phyloP scores from a whole-genome alignment of 2,329 filamentous ascomycete genomes.

The Apiospora phragmitis region DNA sequence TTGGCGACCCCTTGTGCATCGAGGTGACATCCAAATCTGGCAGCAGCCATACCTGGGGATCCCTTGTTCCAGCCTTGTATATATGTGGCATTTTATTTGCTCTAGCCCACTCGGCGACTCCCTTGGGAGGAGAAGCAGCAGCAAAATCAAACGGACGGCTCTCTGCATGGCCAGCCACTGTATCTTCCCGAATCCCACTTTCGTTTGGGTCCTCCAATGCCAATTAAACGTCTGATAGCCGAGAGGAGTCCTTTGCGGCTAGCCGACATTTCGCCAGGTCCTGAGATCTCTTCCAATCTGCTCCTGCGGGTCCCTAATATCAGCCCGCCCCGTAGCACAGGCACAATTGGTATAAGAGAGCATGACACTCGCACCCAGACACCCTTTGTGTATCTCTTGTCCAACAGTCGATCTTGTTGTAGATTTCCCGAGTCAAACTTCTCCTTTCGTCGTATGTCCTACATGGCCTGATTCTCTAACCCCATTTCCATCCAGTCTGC shows the following conservation, averaged over 20 bases:
- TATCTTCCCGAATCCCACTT: not conserved
- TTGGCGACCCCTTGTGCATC: not conserved
- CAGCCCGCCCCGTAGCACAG: not conserved
- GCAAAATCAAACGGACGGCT: not conserved
- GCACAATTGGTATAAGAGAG: conserved; percentile 3
- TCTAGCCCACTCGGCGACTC: not conserved
- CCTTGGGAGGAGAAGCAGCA: not conserved
- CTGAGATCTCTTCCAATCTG: not conserved
- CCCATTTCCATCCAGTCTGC: not conserved
- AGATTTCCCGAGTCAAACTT: not conserved
- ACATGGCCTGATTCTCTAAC: not conserved
- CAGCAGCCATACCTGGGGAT: not conserved
- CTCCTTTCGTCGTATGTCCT: not conserved
- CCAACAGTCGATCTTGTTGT: not conserved
- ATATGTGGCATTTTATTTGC: not conserved
- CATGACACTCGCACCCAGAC: not conserved
- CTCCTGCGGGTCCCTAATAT: not conserved
- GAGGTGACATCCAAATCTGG: not conserved
- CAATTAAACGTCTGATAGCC: not conserved
- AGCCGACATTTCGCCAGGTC: not conserved
- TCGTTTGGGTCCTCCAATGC: not conserved
- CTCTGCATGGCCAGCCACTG: not conserved
- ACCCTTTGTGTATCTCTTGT: conserved; percentile 4
- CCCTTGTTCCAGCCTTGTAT: not conserved
- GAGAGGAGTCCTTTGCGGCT: not conserved